Percentiles rank a stretch among this genome's conserved stretches.
Conservation (phyloP, 2,329 filamentous ascomycete species). For the Epichloe coenophiala region DNA sequence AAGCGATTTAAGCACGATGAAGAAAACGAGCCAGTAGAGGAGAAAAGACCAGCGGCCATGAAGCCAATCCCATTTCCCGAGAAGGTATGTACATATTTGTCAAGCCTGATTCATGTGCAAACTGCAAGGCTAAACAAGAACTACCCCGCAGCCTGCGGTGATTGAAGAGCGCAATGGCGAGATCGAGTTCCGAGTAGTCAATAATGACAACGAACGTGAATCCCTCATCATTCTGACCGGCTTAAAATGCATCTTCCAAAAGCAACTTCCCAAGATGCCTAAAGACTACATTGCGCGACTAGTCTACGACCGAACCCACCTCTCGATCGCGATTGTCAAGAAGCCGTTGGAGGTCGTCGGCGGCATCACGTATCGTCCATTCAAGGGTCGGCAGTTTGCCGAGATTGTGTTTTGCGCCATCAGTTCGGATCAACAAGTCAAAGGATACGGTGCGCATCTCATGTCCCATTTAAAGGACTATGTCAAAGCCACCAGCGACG, state of each 20-base stretch:
- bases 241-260: constrained; percentile 95
- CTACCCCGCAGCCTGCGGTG: constrained; percentile 3
- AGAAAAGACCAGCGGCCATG: constrained; percentile 35
- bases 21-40: constrained; percentile 13
- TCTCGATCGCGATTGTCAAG: constrained; percentile 96
- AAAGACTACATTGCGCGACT: constrained; percentile 97
- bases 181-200: constrained; percentile 95
- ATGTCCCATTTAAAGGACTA: constrained; percentile 99
- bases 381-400: constrained; percentile 82
- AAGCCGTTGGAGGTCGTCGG: constrained; percentile 91
- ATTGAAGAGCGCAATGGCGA: constrained; percentile 79
- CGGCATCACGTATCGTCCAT: constrained; percentile 91
- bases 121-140: neutral
- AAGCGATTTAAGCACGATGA: constrained; percentile 49
- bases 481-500: constrained; percentile 87
- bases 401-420: constrained; percentile 99
- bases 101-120: too few relatives aligned
- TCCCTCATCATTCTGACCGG: constrained; percentile 91
- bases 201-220: constrained; percentile 82
- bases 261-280: constrained; percentile 97
- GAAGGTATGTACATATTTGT: constrained; percentile 42
- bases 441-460: constrained; percentile 92
- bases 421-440: constrained; percentile 94
- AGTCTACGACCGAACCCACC: constrained; percentile 91
- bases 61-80: constrained; percentile 77